Percentiles rank a stretch among this genome's conserved stretches.
Evolutionary conservation across 306 rosid genomes (phyloP).

Genomic region (Cucumis cinereus): DNA sequence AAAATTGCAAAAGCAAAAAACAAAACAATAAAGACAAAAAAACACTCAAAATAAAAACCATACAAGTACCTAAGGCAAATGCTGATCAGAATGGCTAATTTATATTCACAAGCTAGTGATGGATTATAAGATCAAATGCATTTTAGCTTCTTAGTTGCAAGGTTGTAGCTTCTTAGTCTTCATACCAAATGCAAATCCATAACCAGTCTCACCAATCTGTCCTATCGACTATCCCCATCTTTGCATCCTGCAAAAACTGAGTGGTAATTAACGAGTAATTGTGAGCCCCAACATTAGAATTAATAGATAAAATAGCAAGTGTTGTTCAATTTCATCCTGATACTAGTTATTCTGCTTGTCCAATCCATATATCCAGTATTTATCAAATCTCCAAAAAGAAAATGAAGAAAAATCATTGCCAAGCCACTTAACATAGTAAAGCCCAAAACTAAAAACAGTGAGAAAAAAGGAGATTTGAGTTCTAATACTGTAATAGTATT

Average conservation of each 20-base stretch:
- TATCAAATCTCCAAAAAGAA: neutral
- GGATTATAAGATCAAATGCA: too few species aligned
- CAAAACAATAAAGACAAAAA: too few species aligned
- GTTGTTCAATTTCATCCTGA: neutral
- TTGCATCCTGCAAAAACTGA: neutral
- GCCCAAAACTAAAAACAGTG: neutral
- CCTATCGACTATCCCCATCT: neutral
- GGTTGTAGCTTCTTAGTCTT: too few species aligned
- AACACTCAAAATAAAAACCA: too few species aligned
- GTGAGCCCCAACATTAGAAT: neutral
- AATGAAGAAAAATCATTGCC: neutral
- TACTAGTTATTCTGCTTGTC: neutral
- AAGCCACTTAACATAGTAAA: neutral
- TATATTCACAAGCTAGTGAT: too few species aligned
- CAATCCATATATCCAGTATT: neutral
- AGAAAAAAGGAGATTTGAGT: neutral
- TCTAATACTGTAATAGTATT: neutral
- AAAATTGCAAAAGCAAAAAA: too few species aligned
- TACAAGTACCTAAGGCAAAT: too few species aligned
- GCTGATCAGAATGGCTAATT: too few species aligned
- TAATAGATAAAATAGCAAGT: neutral
- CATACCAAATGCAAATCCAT: too few species aligned
- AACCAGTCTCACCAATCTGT: neutral
- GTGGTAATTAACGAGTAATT: neutral
- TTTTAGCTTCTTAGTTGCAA: too few species aligned